Base-by-base conservation (phyloP, 768 basidiomycete species). In the Rubroboletus satanas region DNA sequence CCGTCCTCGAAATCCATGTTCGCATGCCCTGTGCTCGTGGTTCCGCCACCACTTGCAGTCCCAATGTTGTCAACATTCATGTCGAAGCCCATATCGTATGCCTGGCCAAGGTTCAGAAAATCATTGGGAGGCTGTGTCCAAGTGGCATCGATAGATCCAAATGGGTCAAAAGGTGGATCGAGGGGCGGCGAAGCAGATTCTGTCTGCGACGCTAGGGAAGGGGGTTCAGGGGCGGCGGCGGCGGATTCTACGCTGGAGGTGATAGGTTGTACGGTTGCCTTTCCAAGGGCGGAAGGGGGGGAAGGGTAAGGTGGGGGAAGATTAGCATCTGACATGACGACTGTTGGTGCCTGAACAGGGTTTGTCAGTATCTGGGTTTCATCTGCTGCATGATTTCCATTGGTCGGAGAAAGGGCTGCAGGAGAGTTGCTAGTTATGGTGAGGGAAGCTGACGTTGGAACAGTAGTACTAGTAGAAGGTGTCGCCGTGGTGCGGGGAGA, bases 1-100 rank as follows among this genome's bases (percentile, higher is more conserved):
- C 76, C 79, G 21, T 83, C 80, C 33, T 85, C 83, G 49, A 81
- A 81, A 41, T 81, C 82, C 68, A 78, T 70, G 48, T 70, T 70
- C 48, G 69, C 66, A 37, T 62, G 68, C 6, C 53, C 66, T 32
- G 64, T 56, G 41, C 57, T 61, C 31, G 63, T 54, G 18, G 63
- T 41, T 33, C 66, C 61, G n/a, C 63, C 62, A 8, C 62, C 58
- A 15, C 70, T 62, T 31, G 68, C 68, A 5, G 66, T 55, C 12
- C 72, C 68, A 15, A 74, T 72, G 21, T 71, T 51, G 57, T 74
- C 74, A 47, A 74, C 70, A 47, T 66, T 63, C 73, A 86, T 77
- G 49, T 75, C 73, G 56, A 79, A 81, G 52, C 77, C 74, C 68
- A 83, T 80, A 38, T 74, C 77, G 38, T 74, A 74, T 42, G 65